Conservation (phyloP, 2,329 filamentous ascomycete species). For the Zalaria sp. region DNA sequence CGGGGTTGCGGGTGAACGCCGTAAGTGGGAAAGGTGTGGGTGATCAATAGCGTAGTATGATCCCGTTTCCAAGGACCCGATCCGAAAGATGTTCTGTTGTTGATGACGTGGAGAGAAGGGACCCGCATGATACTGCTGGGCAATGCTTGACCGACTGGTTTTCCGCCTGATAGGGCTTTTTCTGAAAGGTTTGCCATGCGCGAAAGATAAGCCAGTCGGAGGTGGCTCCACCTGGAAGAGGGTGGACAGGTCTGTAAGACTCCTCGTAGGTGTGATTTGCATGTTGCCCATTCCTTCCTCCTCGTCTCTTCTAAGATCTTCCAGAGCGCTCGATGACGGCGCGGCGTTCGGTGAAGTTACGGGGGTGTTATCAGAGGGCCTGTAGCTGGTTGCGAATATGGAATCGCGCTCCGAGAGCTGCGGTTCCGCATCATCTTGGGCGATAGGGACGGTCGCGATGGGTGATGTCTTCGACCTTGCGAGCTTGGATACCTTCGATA, state of each 20-base stretch:
- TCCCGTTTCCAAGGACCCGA: neutral
- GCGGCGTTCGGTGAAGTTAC: slow-evolving; percentile 2
- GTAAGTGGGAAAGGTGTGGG: neutral
- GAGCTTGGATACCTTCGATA: slow-evolving; percentile 1
- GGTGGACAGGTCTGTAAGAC: neutral
- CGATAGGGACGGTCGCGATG: neutral
- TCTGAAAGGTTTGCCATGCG: neutral
- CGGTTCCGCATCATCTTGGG: slow-evolving; percentile 25
- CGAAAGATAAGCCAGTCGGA: neutral
- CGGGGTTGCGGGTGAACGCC: neutral
- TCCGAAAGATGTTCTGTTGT: neutral
- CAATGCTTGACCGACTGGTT: neutral
- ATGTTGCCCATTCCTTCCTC: neutral
- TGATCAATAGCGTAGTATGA: too few species aligned
- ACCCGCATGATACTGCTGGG: neutral
- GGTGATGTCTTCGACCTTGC: slow-evolving; percentile 4
- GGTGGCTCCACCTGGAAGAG: neutral
- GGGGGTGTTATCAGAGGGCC: slow-evolving; percentile 29
- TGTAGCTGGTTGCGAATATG: slow-evolving; percentile 50
- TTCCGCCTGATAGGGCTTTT: neutral
- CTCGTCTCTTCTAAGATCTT: slow-evolving; percentile 5
- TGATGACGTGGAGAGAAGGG: neutral
- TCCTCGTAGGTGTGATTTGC: neutral
- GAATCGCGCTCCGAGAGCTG: slow-evolving; percentile 48
- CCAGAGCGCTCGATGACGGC: neutral